Conservation (phyloP, 371 early-diverging fungal genomes). For the Apophysomyces variabilis region DNA sequence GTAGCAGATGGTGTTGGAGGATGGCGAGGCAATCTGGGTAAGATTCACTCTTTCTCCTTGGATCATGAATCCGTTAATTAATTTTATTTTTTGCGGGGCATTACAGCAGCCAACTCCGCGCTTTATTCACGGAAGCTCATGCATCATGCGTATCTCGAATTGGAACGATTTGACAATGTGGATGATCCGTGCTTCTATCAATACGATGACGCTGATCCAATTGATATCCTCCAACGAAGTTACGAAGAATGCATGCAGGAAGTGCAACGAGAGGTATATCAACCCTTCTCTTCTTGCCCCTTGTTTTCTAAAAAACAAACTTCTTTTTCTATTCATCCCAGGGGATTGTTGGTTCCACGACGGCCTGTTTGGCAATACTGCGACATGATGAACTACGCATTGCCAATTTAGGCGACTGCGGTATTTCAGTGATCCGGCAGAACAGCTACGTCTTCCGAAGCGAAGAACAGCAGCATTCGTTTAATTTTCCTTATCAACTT, state of each 20-base stretch:
- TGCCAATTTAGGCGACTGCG: constrained; percentile 95
- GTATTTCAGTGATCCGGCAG: constrained; percentile 84
- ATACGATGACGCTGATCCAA: constrained; percentile 79
- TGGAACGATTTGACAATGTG: constrained; percentile 71
- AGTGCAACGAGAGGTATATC: constrained; percentile 66
- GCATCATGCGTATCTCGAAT: constrained; percentile 86
- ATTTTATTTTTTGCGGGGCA: not conserved
- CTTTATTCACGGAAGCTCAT: constrained; percentile 89
- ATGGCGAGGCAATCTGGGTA: constrained; percentile 59
- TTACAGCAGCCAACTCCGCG: constrained; percentile 82
- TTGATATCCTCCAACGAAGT: constrained; percentile 76
- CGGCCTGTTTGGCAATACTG: constrained; percentile 86
- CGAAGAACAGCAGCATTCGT: constrained; percentile 88
- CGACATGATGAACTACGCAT: constrained; percentile 90
- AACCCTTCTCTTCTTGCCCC: not conserved
- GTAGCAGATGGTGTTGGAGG: constrained; percentile 89
- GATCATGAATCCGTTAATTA: constrained; percentile 6
- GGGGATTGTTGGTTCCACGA: constrained; percentile 85
- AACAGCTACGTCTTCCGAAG: constrained; percentile 88
- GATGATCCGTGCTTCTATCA: constrained; percentile 55
- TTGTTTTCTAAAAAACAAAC: not conserved
- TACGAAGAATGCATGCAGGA: constrained; percentile 75
- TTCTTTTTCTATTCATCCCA: constrained; percentile 17
- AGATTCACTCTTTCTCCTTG: constrained; percentile 17
- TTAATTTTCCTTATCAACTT: constrained; percentile 84